A percentile compares a stretch with the other conserved stretches of the same genome.
These are phyloP conservation scores for Leptographium wingfieldii DNA, from an alignment of 2,329 filamentous ascomycete species.

Conservation along the genomic window DNA sequence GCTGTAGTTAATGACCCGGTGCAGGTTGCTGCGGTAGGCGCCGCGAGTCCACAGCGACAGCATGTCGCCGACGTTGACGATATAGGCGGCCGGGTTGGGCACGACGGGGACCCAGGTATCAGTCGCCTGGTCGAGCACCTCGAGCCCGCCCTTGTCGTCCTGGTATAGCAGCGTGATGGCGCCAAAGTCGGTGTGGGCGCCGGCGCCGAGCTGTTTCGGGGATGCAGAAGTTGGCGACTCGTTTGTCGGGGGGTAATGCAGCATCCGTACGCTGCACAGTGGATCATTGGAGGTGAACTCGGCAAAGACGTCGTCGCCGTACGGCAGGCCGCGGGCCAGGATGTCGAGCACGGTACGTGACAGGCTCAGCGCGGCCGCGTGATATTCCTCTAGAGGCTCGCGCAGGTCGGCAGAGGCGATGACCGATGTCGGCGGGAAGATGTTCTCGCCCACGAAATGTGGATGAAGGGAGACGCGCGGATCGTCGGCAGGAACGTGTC, in stretches of 20 bases:
- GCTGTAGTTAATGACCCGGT: slow-evolving; percentile 41
- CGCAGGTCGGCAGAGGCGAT: slow-evolving; percentile 20
- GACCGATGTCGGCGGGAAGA: slow-evolving; percentile 18
- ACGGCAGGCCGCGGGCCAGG: slow-evolving; percentile 28
- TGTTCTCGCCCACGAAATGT: slow-evolving; percentile 26
- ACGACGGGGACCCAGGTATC: slow-evolving; percentile 30
- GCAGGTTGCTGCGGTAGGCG: slow-evolving; percentile 38
- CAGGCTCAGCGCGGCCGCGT: slow-evolving; percentile 25
- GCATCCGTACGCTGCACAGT: slow-evolving; percentile 29
- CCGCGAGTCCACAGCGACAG: slow-evolving; percentile 37
- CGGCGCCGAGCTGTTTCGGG: slow-evolving; percentile 22
- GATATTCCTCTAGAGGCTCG: slow-evolving; percentile 26
- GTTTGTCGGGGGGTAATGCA: slow-evolving; percentile 34
- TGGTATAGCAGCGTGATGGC: slow-evolving; percentile 43
- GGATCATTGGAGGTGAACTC: slow-evolving; percentile 28
- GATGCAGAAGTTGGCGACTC: slow-evolving; percentile 11
- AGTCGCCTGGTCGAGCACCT: slow-evolving; percentile 34
- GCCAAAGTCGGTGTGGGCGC: slow-evolving; percentile 43
- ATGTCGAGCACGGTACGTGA: slow-evolving; percentile 27
- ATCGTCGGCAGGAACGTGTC: slow-evolving; percentile 20
- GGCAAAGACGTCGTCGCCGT: slow-evolving; percentile 27
- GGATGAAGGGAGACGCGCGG: slow-evolving; percentile 24
- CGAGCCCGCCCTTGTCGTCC: slow-evolving; percentile 34
- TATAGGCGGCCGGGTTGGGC: slow-evolving; percentile 31
- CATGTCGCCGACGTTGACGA: slow-evolving; percentile 39